Base-by-base conservation (phyloP, 352 stramenopile species). In the Phytophthora hibernalis region DNA sequence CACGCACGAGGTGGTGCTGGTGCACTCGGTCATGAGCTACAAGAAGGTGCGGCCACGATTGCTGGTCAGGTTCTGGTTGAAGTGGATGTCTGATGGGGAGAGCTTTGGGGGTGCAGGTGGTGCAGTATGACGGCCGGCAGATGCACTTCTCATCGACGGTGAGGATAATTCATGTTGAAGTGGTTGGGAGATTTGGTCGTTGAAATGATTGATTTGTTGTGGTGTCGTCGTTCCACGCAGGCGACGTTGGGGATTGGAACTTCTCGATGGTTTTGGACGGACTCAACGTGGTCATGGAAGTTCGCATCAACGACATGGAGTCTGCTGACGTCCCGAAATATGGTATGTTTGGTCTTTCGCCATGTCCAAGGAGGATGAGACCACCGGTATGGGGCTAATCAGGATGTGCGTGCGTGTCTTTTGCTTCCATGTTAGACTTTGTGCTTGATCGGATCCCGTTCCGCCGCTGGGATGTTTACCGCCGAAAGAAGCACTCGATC, bases 241-340 rank as follows among this genome's bases (percentile, higher is more conserved):
- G 83, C 82, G 5, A 90, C 79, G 7, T 61, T 87, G 50, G 86
- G 85, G 84, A 93, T 48, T 96, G 85, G 87, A 87, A 54, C 67
- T 91, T 90, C 71, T 76, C 76, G 16, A 92, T 93, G 78, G 79
- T 93, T 59, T 62, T 95, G 28, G 87, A 95, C 24, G 79, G 83
- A 50, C 77, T 86, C 6, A 92, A 92, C 64, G 59, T 78, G 22
- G 80, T 80, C 18, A 87, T 96, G 48, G 87, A 96, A 82, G 84
- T 96, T 28, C 87, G 85, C 54, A 96, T 96, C 56, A 93, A 94
- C 50, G 87, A 96, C 47, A 63, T 92, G 33, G 87, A 94, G 61
- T 79, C 79, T 4, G 65, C 37, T 1, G 84, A 93, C 4, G 76
- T 92, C n/a, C 85, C 87, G 37, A 94, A 94, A 85, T 96, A 96